Base-by-base conservation (phyloP, 2,329 filamentous ascomycete genomes). In the Mycosphaerelloides madeirae region DNA sequence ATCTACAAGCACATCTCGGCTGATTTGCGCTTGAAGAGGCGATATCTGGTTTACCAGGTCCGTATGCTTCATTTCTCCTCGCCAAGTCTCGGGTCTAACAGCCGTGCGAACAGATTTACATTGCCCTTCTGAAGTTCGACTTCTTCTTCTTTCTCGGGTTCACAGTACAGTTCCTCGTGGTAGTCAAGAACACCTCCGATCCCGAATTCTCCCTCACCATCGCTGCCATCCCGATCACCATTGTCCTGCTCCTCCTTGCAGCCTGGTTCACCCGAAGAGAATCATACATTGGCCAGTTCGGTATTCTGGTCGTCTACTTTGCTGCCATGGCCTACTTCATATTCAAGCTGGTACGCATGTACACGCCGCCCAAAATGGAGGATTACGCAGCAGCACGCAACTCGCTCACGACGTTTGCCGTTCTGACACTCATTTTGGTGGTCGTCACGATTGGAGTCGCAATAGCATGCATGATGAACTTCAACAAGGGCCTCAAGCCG, bases 61-160 rank as follows among this genome's bases (percentile, higher is more conserved):
- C 41, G 74, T 9, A 19, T 18, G 18, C 31, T 56, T 62, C 35
- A 62, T 53, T 11, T 29, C 12, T 16, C 40, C 22, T 14, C 35
- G 8, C 13, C 7, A 14, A 20, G 7, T 11, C 28, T 12, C n/a
- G 3, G 6, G 29, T 19, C 51, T 54, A 32, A 61, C 50, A 22
- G 14, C 15, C 25, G 13, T 13, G n/a, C 31, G 25, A 7, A 4
- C 51, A 95, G 90, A 90, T 98, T 66, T 98, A 96, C 69, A 96
- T 98, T 61, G 88, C 93, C 29, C 79, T 98, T 9, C 78, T 98
- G 54, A 98, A 98, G 69, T 98, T 98, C 67, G 93, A 98, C 71
- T 97, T 98, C 70, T 98, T 98, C 81, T 97, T 98, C 76, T 98
- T 98, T 77, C 81, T 98, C 39, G 93, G 91, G 43, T 98, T 98